phyloP scores from a whole-genome alignment of 805 yeast species.

The Sugiyamaella smithiae region DNA sequence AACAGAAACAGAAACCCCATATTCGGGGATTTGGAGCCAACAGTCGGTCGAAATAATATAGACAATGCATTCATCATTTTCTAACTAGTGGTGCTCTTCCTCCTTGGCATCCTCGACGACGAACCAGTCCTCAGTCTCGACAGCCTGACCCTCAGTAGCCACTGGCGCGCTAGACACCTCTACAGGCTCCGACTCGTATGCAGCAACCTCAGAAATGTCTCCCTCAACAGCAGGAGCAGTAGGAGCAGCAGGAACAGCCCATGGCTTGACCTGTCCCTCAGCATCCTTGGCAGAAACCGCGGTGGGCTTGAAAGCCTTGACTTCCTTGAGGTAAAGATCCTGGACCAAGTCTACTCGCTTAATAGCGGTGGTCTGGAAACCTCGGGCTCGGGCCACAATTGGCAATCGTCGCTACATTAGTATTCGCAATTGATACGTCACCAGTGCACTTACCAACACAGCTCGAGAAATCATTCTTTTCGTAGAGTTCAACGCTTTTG shows the following conservation, averaged over 20 bases:
- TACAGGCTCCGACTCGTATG: constrained; percentile 45
- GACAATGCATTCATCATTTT: no score
- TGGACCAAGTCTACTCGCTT: constrained; percentile 53
- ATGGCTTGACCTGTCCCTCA: constrained; percentile 74
- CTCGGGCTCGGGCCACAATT: constrained; percentile 15
- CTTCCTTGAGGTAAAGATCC: constrained; percentile 82
- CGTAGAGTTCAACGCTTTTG: not conserved
- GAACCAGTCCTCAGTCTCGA: constrained; percentile 40
- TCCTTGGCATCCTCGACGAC: constrained; percentile 38
- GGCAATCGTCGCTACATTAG: constrained; percentile 17
- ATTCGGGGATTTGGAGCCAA: no score
- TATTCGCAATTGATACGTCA: not conserved
- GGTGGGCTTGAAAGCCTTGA: constrained; percentile 85
- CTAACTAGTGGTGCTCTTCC: constrained; percentile 34
- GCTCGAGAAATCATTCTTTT: constrained; percentile 17
- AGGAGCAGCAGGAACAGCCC: constrained; percentile 81
- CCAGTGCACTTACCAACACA: constrained; percentile 18
- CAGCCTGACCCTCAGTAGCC: constrained; percentile 23
- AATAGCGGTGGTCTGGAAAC: constrained; percentile 19
- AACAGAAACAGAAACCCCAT: no score
- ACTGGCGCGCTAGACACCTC: constrained; percentile 32
- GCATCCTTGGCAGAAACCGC: constrained; percentile 71
- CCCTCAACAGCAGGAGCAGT: constrained; percentile 79
- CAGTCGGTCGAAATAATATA: no score
- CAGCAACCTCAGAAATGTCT: constrained; percentile 49